A percentile compares a stretch with the other conserved stretches of the same genome.
Conservation (phyloP, 2,329 filamentous ascomycete genomes). For the Meredithiella fracta region DNA sequence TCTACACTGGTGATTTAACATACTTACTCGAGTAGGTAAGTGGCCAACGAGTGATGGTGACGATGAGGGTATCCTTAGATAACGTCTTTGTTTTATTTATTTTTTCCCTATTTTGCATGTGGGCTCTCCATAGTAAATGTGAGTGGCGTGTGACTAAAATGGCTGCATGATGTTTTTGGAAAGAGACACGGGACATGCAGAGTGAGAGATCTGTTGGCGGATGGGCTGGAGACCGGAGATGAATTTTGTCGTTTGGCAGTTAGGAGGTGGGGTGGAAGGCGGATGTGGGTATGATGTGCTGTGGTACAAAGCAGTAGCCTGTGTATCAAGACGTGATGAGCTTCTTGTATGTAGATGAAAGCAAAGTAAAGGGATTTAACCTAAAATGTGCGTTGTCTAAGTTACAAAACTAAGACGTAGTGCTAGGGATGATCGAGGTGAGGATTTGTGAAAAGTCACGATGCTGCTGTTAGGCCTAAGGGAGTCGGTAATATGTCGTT, state of each 20-base stretch:
- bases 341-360: neutral
- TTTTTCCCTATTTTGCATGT: no score
- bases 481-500: no score
- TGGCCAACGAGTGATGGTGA: no score
- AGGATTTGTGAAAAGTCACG: no score
- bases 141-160: neutral
- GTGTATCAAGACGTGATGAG: neutral
- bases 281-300: neutral
- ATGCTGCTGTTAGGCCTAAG: no score
- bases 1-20: no score
- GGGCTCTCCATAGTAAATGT: no score
- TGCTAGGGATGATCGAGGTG: no score
- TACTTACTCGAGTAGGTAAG: no score
- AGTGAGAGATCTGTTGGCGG: neutral
- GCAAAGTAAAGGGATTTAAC: neutral
- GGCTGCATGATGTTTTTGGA: neutral
- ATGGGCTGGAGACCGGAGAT: neutral
- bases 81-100: no score
- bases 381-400: neutral
- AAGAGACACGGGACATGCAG: neutral
- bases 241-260: neutral
- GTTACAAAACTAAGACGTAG: no score
- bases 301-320: neutral
- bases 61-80: no score
- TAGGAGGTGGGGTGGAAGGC: neutral